Base-by-base conservation (phyloP, 2,329 filamentous ascomycete genomes). In the Furcasterigmium furcatum region DNA sequence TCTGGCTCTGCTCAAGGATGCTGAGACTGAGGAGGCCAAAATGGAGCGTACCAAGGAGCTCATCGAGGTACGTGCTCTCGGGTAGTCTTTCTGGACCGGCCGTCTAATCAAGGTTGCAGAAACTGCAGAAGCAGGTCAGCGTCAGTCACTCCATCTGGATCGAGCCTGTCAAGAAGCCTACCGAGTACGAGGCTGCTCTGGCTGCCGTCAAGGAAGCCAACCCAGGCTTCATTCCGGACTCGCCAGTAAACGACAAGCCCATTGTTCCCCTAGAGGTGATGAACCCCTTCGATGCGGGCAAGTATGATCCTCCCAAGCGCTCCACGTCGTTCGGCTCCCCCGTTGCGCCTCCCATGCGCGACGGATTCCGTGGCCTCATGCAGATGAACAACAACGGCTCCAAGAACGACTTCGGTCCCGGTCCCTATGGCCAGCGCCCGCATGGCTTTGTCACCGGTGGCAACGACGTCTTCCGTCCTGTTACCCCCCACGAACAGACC, bases 41-140 rank as follows among this genome's bases (percentile, higher is more conserved):
- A 9, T 18, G 13, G 25, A 40, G 22, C 41, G 65, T 29, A 57
- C 67, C 50, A 57, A 65, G 52, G 65, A 65, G 43, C 19, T 49
- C 12, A 24, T 51, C 13, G 27, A 43, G 45, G 49, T 51, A 16
- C 27, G 16, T 25, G 20, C 6, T 5, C 21, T n/a, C 27, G 19
- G 7, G 3, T 36, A 18, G n/a, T 13, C 4, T 16, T 2, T 21
- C 21, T 22, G 5, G 10, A n/a, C 18, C 14, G 3, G 5, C 38
- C 14, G 22, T 27, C 10, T 21, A 13, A 32, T 25, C 22, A 19
- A 42, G 16, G 13, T 2, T 14, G 10, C 14, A 59, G 38, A 56
- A 64, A 22, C 55, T 68, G 6, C 62, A 68, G 48, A 62, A 61
- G 21, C 64, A 68, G 44, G 56, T 65, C 48, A 67, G 64, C 47